Conservation (phyloP, 2,329 filamentous ascomycete genomes). For the Hirsutella minnesotensis region DNA sequence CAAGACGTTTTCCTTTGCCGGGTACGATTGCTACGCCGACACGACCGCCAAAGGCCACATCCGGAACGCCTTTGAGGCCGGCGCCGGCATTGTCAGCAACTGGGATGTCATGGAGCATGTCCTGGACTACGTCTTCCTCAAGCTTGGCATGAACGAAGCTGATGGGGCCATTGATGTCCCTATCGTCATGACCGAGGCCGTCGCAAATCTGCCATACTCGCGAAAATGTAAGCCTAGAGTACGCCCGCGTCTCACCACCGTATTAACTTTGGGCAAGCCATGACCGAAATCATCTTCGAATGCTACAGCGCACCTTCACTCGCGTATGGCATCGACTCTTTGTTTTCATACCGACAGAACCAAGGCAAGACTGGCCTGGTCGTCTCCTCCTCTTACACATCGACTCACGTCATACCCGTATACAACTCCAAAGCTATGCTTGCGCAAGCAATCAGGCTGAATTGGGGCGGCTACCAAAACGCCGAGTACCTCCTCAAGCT, state of each 20-base stretch:
- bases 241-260: neutral
- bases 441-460: slow-evolving; percentile 74
- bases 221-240: slow-evolving; percentile 57
- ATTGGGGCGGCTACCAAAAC: slow-evolving; percentile 87
- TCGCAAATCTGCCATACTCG: slow-evolving; percentile 83
- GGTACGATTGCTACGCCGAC: slow-evolving; percentile 87
- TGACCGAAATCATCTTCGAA: slow-evolving; percentile 96
- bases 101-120: slow-evolving; percentile 97
- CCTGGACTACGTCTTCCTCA: slow-evolving; percentile 88
- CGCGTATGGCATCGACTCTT: slow-evolving; percentile 88
- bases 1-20: slow-evolving; percentile 85
- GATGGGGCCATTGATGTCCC: slow-evolving; percentile 71
- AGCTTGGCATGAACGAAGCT: slow-evolving; percentile 71
- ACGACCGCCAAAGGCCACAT: slow-evolving; percentile 86
- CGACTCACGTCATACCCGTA: slow-evolving; percentile 91
- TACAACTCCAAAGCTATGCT: slow-evolving; percentile 76
- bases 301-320: slow-evolving; percentile 85
- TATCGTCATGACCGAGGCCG: slow-evolving; percentile 88
- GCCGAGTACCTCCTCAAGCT: slow-evolving; percentile 88
- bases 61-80: slow-evolving; percentile 80
- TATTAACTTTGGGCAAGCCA: slow-evolving; percentile 43
- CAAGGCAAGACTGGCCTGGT: slow-evolving; percentile 78
- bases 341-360: slow-evolving; percentile 94
- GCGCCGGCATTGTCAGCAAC: slow-evolving; percentile 84
- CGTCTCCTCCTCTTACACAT: slow-evolving; percentile 82